Evolutionary conservation across 2,329 filamentous ascomycete species (phyloP), one percentile per base, ranked within the genome.

Genomic region (Cytospora paraplurivora): DNA sequence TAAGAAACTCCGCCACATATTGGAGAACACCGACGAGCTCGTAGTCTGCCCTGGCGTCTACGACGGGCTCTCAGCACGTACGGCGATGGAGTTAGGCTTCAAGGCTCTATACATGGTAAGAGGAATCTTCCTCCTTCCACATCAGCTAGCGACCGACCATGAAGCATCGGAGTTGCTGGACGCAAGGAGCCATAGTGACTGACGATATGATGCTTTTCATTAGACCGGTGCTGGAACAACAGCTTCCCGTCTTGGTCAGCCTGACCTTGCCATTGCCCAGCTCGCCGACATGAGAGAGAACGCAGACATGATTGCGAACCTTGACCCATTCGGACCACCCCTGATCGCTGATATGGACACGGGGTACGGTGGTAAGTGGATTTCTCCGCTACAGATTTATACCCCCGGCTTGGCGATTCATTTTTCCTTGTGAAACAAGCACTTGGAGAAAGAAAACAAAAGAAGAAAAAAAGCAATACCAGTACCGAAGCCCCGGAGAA

Each of bases 51-150:
- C 85, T 0, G 85, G 86, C 44, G 85, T 88, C 6, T 88, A 87
- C 68, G 86, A 89, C 77, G 85, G 85, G 3, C 79, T 87, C 49
- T 84, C 84, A 2, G 84, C 86, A 1, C 77, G 85, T 2, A 81
- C 88, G 66, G 85, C 85, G 1, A 74, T 87, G 41, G 74, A 77
- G 38, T 76, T 83, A 27, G 85, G 83, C 3, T 86, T 86, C 65
- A 82, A 87, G 54, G 80, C 78, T 60, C 71, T 88, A 52, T 88
- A 88, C 73, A 88, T 88, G 86, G 85, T 86, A 75, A 52, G 76
- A 21, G 4, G 8, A 11, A 27, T 4, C 27, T 32, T 13, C 12
- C 12, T 7, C 17, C 13, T 12, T 47, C 1, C 1, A 17, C 35
- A 3, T 19, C 15, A 12, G 10, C 12, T n/a, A 47, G 19, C 44